phyloP scores from a whole-genome alignment of 192 early-diverging fungal genomes.

The Gigaspora rosea region DNA sequence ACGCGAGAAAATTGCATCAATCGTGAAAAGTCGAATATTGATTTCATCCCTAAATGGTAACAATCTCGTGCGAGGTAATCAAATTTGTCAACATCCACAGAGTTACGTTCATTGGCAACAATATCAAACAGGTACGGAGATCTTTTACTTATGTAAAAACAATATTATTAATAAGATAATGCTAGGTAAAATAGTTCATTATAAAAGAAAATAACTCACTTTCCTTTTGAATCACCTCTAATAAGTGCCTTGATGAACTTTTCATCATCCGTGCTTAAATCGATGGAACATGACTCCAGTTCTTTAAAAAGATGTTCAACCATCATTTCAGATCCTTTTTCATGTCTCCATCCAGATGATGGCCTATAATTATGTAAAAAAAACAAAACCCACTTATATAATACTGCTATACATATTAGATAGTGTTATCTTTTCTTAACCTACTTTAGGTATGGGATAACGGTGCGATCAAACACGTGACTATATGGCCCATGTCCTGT shows the following conservation, averaged over 20 bases:
- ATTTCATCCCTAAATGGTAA: conserved; percentile 72
- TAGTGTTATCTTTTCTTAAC: background rate
- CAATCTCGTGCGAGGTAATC: conserved; percentile 79
- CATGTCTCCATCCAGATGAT: conserved; percentile 67
- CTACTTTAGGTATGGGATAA: conserved; percentile 69
- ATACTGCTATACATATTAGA: background rate
- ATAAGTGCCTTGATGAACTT: conserved; percentile 76
- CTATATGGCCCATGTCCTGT: conserved; percentile 94
- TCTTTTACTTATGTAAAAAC: background rate
- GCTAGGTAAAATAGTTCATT: background rate
- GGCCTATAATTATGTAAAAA: conserved; percentile 35
- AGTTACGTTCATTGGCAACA: conserved; percentile 93
- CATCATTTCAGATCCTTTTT: conserved; percentile 85
- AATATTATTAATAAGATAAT: background rate
- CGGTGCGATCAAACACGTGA: conserved; percentile 91
- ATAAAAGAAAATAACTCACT: conserved; percentile 1
- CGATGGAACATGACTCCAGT: conserved; percentile 55
- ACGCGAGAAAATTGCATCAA: conserved; percentile 83
- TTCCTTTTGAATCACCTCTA: conserved; percentile 42
- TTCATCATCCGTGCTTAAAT: conserved; percentile 60
- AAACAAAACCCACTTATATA: background rate
- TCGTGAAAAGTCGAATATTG: conserved; percentile 51
- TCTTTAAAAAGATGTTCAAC: conserved; percentile 77
- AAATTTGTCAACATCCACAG: conserved; percentile 95
- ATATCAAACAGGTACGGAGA: conserved; percentile 90